Conservation (phyloP, 495 filamentous ascomycete species). For the Astrothelium macrocarpum region DNA sequence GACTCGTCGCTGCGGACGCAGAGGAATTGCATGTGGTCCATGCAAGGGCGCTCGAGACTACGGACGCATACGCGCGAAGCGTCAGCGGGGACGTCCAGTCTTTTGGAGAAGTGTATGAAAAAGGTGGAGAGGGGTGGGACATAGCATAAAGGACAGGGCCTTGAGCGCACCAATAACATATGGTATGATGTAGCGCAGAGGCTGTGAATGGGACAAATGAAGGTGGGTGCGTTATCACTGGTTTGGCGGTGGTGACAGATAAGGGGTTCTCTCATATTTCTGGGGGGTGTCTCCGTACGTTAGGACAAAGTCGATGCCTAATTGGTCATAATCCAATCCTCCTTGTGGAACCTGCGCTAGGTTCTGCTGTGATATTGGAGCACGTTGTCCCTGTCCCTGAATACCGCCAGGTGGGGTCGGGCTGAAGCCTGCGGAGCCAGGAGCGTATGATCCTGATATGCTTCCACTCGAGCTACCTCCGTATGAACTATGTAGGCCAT, state of each 20-base stretch:
- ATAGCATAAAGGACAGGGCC: neutral
- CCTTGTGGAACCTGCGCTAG: constrained; percentile 19
- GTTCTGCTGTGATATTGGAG: constrained; percentile 12
- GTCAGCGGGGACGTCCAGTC: constrained; percentile 16
- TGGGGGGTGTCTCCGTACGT: constrained; percentile 53
- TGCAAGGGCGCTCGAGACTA: constrained; percentile 91
- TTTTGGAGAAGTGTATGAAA: neutral
- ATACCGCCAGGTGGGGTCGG: constrained; percentile 25
- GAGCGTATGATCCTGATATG: constrained; percentile 48
- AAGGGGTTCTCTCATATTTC: constrained; percentile 36
- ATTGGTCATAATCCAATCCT: constrained; percentile 69
- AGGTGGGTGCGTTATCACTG: constrained; percentile 18
- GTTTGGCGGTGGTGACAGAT: constrained; percentile 55
- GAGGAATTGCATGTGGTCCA: constrained; percentile 81
- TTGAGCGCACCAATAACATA: constrained; percentile 12
- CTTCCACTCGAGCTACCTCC: constrained; percentile 37
- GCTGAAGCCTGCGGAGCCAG: constrained; percentile 32
- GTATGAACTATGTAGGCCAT: constrained; percentile 26
- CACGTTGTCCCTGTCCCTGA: constrained; percentile 13
- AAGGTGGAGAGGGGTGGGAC: neutral
- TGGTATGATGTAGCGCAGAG: constrained; percentile 30
- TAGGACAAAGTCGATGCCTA: constrained; percentile 92
- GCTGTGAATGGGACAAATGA: constrained; percentile 1
- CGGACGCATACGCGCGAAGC: neutral
- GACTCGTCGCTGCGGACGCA: constrained; percentile 47